Percentiles rank a stretch among this genome's conserved stretches.
Conservation (phyloP, 305 asterid genomes). For the Stenogyne calaminthoides region DNA sequence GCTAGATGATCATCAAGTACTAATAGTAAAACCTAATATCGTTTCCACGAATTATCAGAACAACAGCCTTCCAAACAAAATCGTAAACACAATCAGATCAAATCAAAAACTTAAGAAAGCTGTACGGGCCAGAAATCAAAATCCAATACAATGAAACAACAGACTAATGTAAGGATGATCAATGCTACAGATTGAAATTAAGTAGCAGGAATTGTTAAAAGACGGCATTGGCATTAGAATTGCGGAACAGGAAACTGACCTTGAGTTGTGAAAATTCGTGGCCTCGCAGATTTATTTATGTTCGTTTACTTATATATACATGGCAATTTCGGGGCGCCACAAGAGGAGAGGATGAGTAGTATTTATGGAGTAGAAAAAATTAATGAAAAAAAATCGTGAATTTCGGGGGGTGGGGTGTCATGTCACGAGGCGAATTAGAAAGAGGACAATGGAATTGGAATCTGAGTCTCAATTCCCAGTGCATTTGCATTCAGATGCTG, state of each 20-base stretch:
- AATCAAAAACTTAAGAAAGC: background rate
- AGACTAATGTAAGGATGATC: slow-evolving; percentile 15
- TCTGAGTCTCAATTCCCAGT: slow-evolving; percentile 49
- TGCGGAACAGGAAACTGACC: slow-evolving; percentile 27
- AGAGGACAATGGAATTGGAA: slow-evolving; percentile 69
- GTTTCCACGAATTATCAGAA: background rate
- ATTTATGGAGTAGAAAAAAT: slow-evolving; percentile 25
- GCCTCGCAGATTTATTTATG: background rate
- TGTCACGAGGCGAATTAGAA: slow-evolving; percentile 59
- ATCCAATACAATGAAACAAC: background rate
- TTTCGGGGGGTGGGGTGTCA: slow-evolving; percentile 60
- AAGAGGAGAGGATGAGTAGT: slow-evolving; percentile 17
- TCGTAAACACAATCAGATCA: slow-evolving; percentile 32
- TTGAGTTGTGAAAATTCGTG: slow-evolving; percentile 22
- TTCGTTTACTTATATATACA: background rate
- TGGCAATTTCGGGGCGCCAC: slow-evolving; percentile 40
- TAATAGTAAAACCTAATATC: background rate
- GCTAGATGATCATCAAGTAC: slow-evolving; percentile 8
- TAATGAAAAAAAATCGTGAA: slow-evolving; percentile 43
- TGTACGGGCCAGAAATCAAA: slow-evolving; percentile 28
- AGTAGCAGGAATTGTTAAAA: background rate
- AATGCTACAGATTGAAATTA: background rate
- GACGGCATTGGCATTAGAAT: slow-evolving; percentile 11
- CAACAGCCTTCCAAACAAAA: background rate
- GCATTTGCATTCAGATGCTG: slow-evolving; percentile 41